A percentile compares a stretch with the other conserved stretches of the same genome.
Evolutionary conservation across 805 yeast genomes (phyloP).

Genomic region (Wickerhamiella brachini): DNA sequence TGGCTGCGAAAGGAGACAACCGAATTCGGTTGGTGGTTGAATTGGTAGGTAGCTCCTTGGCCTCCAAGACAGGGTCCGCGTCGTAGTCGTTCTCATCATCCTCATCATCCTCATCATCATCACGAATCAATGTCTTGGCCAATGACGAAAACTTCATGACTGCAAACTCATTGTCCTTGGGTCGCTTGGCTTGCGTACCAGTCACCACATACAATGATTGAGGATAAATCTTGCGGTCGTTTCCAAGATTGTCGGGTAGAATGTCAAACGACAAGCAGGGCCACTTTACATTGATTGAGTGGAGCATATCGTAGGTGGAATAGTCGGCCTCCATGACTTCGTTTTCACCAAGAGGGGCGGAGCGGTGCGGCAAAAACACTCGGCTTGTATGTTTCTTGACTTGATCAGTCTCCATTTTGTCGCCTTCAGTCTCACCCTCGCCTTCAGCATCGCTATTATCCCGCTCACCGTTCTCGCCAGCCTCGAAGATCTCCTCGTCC

Average conservation of each 20-base stretch:
- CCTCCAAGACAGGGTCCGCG: conserved; percentile 72
- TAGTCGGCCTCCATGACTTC: conserved; percentile 96
- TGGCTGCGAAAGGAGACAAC: conserved; percentile 60
- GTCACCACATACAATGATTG: conserved; percentile 75
- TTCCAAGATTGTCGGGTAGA: conserved; percentile 73
- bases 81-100: conserved; percentile 64
- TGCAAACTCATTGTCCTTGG: conserved; percentile 78
- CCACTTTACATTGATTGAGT: conserved; percentile 89
- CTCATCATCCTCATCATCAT: conserved; percentile 60
- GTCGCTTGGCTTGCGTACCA: conserved; percentile 83
- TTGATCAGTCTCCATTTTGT: conserved; percentile 23
- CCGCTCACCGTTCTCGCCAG: conserved; percentile 81
- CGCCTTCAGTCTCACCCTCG: conserved; percentile 17
- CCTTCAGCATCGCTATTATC: conserved; percentile 58
- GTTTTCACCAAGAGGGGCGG: conserved; percentile 85
- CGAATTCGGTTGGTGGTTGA: conserved; percentile 83
- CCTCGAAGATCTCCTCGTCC: conserved; percentile 47
- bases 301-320: conserved; percentile 89
- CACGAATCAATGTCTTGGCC: conserved; percentile 75
- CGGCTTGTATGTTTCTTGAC: conserved; percentile 28
- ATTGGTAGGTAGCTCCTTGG: conserved; percentile 61
- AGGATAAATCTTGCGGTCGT: conserved; percentile 81
- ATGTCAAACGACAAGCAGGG: conserved; percentile 89
- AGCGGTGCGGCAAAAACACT: conserved; percentile 75
- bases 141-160: conserved; percentile 72